phyloP scores from a whole-genome alignment of 2,329 filamentous ascomycete species.

The Epichloe gansuensis region DNA sequence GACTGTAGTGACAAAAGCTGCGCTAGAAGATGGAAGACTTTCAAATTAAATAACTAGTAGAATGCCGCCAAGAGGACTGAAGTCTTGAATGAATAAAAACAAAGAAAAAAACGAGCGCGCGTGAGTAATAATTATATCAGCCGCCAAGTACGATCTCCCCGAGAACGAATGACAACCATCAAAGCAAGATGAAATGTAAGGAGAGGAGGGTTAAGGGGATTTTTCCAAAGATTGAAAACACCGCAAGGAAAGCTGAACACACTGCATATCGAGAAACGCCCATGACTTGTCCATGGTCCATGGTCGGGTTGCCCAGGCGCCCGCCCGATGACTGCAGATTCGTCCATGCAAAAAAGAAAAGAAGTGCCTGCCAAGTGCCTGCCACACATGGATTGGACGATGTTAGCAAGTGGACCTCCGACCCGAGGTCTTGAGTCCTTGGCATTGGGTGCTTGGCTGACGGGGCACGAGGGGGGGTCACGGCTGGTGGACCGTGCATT shows the following conservation, averaged over 20 bases:
- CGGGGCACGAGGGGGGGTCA: too few relatives aligned
- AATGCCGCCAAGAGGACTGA: neutral
- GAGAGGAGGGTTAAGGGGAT: neutral
- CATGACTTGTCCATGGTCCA: neutral
- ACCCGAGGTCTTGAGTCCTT: too few relatives aligned
- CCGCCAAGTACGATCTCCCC: too few relatives aligned
- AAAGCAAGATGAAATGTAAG: neutral
- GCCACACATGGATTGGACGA: neutral
- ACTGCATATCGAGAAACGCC: neutral
- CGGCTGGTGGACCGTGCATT: constrained; percentile 5
- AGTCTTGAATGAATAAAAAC: too few relatives aligned
- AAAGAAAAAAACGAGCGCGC: too few relatives aligned
- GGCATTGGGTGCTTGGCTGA: too few relatives aligned
- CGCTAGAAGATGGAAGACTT: neutral
- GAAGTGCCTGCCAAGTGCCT: neutral
- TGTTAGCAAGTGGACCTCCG: neutral
- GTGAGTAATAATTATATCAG: too few relatives aligned
- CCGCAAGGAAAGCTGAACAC: constrained; percentile 1
- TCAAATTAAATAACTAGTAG: neutral
- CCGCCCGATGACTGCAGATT: neutral
- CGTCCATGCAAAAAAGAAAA: neutral
- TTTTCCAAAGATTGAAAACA: neutral
- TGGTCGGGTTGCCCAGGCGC: neutral
- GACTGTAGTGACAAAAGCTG: neutral
- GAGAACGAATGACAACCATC: too few relatives aligned